These are phyloP conservation scores for Trametes maxima DNA, from an alignment of 768 basidiomycete species.

Conservation along the genomic window DNA sequence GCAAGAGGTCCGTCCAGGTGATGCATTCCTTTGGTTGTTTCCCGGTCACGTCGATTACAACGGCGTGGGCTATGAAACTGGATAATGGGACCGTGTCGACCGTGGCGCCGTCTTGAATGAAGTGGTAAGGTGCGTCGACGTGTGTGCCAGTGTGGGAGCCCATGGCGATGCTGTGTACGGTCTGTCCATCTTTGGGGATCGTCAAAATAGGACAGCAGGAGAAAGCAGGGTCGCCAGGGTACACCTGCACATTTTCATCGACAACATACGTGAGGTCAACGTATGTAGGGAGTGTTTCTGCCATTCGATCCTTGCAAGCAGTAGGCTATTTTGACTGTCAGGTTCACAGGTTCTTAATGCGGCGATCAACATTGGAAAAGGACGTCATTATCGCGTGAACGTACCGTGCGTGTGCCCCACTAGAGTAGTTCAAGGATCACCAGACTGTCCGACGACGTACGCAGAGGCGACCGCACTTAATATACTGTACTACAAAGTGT, in stretches of 20 bases:
- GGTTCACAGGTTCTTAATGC: too few relatives aligned
- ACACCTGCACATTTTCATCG: conserved; percentile 46
- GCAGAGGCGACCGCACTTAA: too few relatives aligned
- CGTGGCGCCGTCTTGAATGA: conserved; percentile 55
- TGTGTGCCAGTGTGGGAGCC: conserved; percentile 79
- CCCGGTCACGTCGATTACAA: conserved; percentile 52
- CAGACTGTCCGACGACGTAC: too few relatives aligned
- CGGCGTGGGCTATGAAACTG: conserved; percentile 49
- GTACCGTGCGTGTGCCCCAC: too few relatives aligned
- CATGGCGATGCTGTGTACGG: conserved; percentile 52
- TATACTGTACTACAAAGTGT: too few relatives aligned
- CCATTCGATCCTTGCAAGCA: neutral
- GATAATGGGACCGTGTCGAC: conserved; percentile 59
- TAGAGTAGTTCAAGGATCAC: too few relatives aligned
- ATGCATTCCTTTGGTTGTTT: conserved; percentile 20
- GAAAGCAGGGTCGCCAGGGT: conserved; percentile 60
- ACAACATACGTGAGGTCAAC: conserved; percentile 60
- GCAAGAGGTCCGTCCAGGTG: conserved; percentile 21
- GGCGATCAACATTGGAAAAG: neutral
- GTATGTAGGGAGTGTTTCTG: conserved; percentile 20
- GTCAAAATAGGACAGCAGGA: conserved; percentile 43
- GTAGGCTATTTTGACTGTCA: too few relatives aligned
- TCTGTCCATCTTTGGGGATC: conserved; percentile 49
- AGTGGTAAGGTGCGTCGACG: conserved; percentile 78
- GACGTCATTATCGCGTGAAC: too few relatives aligned